These are phyloP conservation scores for Clitopilus passeckerianus DNA, from an alignment of 768 basidiomycete species.

Conservation along the genomic window DNA sequence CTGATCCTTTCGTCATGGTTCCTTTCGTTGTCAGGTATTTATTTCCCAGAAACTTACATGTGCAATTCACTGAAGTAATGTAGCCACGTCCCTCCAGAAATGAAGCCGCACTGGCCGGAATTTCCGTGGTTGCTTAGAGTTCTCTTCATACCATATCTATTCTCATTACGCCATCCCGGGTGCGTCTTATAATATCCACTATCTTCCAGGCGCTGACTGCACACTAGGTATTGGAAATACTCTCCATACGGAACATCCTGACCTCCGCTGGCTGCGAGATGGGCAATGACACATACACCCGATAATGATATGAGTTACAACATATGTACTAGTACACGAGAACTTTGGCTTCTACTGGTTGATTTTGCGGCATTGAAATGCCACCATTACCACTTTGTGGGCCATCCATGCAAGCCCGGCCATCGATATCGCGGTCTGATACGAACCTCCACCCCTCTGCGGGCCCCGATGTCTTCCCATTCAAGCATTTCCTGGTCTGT, in stretches of 20 bases:
- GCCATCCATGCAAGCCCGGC: conserved; percentile 23
- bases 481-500: background rate
- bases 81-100: background rate
- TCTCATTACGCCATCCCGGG: background rate
- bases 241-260: background rate
- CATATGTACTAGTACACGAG: background rate
- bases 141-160: background rate
- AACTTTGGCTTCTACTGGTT: background rate
- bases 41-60: background rate
- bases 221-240: background rate
- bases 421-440: conserved; percentile 83
- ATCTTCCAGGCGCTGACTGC: background rate
- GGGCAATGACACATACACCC: background rate
- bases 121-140: background rate
- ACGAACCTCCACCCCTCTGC: conserved; percentile 66
- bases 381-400: background rate
- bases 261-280: background rate
- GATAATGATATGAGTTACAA: background rate
- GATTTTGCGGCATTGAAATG: too few relatives aligned
- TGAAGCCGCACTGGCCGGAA: background rate
- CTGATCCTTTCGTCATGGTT: background rate
- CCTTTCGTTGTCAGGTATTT: background rate
- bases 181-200: too few relatives aligned
- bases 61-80: background rate
- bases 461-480: conserved; percentile 59